A percentile compares a stretch with the other conserved stretches of the same genome.
Conservation (phyloP, 805 yeast genomes). For the Lipomyces orientalis region DNA sequence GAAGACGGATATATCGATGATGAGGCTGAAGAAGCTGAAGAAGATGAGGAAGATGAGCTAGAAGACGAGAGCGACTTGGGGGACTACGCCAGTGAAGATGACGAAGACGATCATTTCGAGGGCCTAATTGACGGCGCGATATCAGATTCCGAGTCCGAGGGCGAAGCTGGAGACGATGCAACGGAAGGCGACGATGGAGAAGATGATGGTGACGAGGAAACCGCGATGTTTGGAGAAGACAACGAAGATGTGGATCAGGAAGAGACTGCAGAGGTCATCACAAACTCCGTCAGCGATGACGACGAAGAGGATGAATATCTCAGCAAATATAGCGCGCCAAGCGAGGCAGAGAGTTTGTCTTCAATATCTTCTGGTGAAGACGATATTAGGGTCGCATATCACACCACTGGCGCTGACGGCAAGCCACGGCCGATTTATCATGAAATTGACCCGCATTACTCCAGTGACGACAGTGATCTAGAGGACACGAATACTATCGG, state of each 20-base stretch:
- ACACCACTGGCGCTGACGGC: slow-evolving; percentile 64
- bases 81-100: slow-evolving; percentile 24
- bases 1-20: slow-evolving; percentile 47
- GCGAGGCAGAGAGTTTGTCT: slow-evolving; percentile 29
- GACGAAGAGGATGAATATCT: slow-evolving; percentile 33
- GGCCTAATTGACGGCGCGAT: slow-evolving; percentile 34
- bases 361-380: slow-evolving; percentile 27
- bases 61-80: slow-evolving; percentile 11
- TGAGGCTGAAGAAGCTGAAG: slow-evolving; percentile 47
- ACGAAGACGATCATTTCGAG: slow-evolving; percentile 36
- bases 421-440: slow-evolving; percentile 77
- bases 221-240: slow-evolving; percentile 19
- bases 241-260: slow-evolving; percentile 30
- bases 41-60: slow-evolving; percentile 34
- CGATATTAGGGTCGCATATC: slow-evolving; percentile 18
- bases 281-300: slow-evolving; percentile 46
- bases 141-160: slow-evolving; percentile 27
- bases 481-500: slow-evolving; percentile 90
- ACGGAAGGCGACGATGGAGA: slow-evolving; percentile 51
- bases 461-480: slow-evolving; percentile 87
- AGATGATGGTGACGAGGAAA: slow-evolving; percentile 53
- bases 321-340: slow-evolving; percentile 20
- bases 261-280: slow-evolving; percentile 45
- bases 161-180: slow-evolving; percentile 27
- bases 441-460: slow-evolving; percentile 88